These are phyloP conservation scores for Coprinopsis sp. DNA, from an alignment of 768 basidiomycete species.

Conservation along the genomic window DNA sequence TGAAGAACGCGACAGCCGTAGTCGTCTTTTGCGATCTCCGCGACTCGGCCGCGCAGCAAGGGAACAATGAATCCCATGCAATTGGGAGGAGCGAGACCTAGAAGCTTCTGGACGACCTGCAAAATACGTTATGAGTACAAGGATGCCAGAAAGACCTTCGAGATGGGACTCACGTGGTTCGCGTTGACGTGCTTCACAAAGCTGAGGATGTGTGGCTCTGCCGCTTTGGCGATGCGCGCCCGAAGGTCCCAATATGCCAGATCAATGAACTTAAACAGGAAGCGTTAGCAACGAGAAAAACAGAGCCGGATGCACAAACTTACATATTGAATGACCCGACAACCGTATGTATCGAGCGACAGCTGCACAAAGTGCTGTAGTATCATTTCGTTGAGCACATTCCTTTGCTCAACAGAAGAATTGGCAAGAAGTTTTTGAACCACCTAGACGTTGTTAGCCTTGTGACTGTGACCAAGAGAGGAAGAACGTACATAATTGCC, in stretches of 20 bases:
- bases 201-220: conserved; percentile 74
- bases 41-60: conserved; percentile 77
- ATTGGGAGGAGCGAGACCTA: conserved; percentile 75
- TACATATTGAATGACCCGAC: conserved; percentile 93
- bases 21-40: conserved; percentile 79
- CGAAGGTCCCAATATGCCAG: conserved; percentile 86
- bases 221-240: conserved; percentile 64
- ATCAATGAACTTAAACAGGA: conserved; percentile 11
- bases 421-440: conserved; percentile 92
- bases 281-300: background rate
- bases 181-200: conserved; percentile 91
- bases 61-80: conserved; percentile 68
- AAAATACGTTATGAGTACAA: conserved; percentile 7
- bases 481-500: conserved; percentile 80
- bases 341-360: conserved; percentile 92
- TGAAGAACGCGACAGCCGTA: conserved; percentile 96
- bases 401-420: conserved; percentile 73
- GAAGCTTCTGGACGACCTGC: conserved; percentile 84
- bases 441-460: conserved; percentile 58
- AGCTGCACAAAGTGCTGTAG: conserved; percentile 72
- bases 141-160: background rate
- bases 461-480: conserved; percentile 1
- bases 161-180: conserved; percentile 68
- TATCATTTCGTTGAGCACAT: conserved; percentile 63
- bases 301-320: background rate